Evolutionary conservation across 2,329 filamentous ascomycete genomes (phyloP), one percentile per base, ranked within the genome.

Genomic region (Cercospora canescens): DNA sequence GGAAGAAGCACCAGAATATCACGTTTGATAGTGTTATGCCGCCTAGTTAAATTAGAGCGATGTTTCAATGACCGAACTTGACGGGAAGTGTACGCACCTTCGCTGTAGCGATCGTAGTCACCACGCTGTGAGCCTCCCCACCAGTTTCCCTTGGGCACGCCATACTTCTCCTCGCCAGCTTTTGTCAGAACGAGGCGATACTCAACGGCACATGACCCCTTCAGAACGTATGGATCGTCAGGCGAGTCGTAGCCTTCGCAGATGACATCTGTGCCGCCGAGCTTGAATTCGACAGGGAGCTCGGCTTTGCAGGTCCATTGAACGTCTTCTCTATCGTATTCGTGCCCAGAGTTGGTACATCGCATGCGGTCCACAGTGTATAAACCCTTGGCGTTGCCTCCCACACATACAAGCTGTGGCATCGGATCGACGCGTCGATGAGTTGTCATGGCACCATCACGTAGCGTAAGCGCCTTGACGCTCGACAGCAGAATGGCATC

Each of bases 181-280:
- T 90, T 88, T 1, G 94, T 98, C 60, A 98, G 82, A 0, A 91
- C 78, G 6, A 98, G 80, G 14, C 90, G 85, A 79, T 98, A 98
- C 80, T 97, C 92, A 26, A 97, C 94, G 14, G 91, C 95, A 79
- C 94, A 98, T 78, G 91, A 95, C 24, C 95, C 95, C 74, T 91
- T 93, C 62, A 98, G 81, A n/a, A 98, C 86, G 78, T 93, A 96
- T 0, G 88, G 88, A 77, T 98, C 95, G 55, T 94, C 87, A 0
- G 89, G 80, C 14, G 82, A 84, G 65, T 86, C 82, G 80, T 97
- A 98, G 11, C 95, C 94, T 76, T 99, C 94, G 79, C 95, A 99
- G 11, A 93, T 83, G 63, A 98, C 94, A 68, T 98, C 94, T 11
- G 94, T 97, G 67, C 87, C 86, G 64, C 92, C 94, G 30, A 98